These are phyloP conservation scores for Zygosaccharomyces sapae DNA, from an alignment of 1,139 yeast genomes.

Conservation along the genomic window DNA sequence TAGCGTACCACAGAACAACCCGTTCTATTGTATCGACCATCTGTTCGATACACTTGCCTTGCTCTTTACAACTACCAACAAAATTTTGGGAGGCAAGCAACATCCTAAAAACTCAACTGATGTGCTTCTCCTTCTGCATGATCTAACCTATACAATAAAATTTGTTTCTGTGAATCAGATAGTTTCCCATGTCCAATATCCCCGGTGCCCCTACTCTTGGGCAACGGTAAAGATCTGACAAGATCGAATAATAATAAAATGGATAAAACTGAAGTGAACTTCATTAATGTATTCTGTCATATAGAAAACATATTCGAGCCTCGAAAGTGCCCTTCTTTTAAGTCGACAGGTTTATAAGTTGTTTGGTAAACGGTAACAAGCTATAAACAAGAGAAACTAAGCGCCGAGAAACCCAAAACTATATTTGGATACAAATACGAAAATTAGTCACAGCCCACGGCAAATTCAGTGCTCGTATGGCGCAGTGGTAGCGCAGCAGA, in stretches of 20 bases:
- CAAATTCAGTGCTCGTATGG: slow-evolving; percentile 53
- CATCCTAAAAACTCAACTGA: slow-evolving; percentile 7
- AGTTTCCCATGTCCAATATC: background rate
- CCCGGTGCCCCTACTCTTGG: background rate
- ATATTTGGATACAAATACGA: too few relatives aligned
- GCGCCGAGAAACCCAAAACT: too few relatives aligned
- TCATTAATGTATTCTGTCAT: too few relatives aligned
- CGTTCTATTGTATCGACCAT: slow-evolving; percentile 10
- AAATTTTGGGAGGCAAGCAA: background rate
- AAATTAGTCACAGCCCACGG: background rate
- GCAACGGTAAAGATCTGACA: background rate
- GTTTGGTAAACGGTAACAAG: background rate
- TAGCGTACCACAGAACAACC: slow-evolving; percentile 2
- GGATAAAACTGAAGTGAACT: background rate
- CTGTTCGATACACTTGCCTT: background rate
- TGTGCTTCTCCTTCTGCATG: slow-evolving; percentile 8
- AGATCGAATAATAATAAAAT: background rate
- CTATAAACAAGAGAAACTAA: background rate
- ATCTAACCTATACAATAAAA: slow-evolving; percentile 8
- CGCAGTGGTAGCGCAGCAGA: slow-evolving; percentile 93
- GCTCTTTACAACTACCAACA: background rate
- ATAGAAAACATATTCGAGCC: too few relatives aligned
- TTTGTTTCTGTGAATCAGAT: background rate
- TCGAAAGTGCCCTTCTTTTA: too few relatives aligned
- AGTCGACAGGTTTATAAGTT: background rate